Evolutionary conservation across 202 grass and related monocot genomes (phyloP).

Genomic region (Schoenoplectus triqueter): DNA sequence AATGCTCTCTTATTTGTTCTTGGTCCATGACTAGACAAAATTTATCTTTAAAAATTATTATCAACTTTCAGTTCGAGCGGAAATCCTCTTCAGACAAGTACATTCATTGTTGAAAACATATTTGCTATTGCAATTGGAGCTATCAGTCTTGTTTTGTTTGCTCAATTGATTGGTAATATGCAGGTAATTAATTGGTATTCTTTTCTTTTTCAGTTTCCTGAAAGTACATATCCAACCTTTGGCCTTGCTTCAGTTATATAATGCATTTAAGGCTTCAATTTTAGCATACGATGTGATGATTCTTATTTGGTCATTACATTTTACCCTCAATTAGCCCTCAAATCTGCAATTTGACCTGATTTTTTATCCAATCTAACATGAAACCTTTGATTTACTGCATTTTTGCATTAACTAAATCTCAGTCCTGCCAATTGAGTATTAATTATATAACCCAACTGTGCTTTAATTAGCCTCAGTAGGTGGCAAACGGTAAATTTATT

Average conservation of each 20-base stretch:
- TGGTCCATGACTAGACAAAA: conserved; percentile 27
- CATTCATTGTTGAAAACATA: conserved; percentile 71
- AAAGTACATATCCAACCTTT: background rate
- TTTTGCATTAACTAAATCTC: background rate
- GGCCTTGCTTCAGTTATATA: conserved; percentile 15
- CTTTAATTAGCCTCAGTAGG: background rate
- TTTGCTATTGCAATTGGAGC: conserved; percentile 81
- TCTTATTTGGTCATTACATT: background rate
- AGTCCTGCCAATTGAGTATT: background rate
- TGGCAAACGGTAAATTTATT: background rate
- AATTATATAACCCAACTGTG: background rate
- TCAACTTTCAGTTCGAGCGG: conserved; percentile 72
- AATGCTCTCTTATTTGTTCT: background rate
- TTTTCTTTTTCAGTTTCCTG: background rate
- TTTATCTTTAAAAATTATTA: conserved; percentile 19
- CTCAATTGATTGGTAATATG: conserved; percentile 94
- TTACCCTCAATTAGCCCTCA: background rate
- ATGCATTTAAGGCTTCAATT: background rate
- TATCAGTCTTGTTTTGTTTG: conserved; percentile 87
- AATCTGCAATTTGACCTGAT: background rate
- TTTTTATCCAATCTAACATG: background rate
- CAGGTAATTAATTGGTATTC: conserved; percentile 56
- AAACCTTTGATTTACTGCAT: background rate
- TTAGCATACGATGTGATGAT: background rate
- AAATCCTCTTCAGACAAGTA: conserved; percentile 56